Base-by-base conservation (phyloP, 2,329 filamentous ascomycete genomes). In the Trichoderma simmonsii region DNA sequence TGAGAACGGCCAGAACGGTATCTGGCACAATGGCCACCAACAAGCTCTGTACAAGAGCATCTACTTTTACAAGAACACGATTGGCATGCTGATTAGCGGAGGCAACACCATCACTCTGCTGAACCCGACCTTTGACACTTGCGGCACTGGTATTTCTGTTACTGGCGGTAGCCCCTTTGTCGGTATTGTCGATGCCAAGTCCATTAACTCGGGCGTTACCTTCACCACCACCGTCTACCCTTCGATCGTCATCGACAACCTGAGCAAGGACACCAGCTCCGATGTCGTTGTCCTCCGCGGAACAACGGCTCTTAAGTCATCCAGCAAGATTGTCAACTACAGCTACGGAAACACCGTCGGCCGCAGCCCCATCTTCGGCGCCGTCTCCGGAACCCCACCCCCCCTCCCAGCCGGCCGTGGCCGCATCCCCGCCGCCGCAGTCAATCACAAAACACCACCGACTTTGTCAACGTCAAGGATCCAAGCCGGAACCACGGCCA, bases 1-100 rank as follows among this genome's bases (percentile, higher is more conserved):
- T 60, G 82, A 84, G 67, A 74, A 75, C 18, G 83, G 83, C 14
- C 81, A 81, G 80, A 83, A 82, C 56, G 83, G 82, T 48, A 83
- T 84, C 73, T 82, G 79, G 79, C 80, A 83, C 70, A 76, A 83
- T 70, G 81, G 81, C 4, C 83, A 85, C 72, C 83, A 85, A 70
- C 83, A 85, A 69, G 82, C 82, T 1, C 76, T 82, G 5, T 84
- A 82, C 75, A 85, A 85, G 77, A 80, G 78, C 74, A 82, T 85
- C 34, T 81, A 83, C 75, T 84, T 85, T 70, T 83, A 77, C 74
- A 77, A 82, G 36, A 84, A 84, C 74, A 82, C 79, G 0, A 76
- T 84, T 4, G 83, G 76, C 36, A 74, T 79, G 72, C 71, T 76
- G 51, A 74, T 79, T 26, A 73, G 66, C 39, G 74, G 72, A 6